Conservation (phyloP, 2,329 filamentous ascomycete species). For the Apiospora koreana region DNA sequence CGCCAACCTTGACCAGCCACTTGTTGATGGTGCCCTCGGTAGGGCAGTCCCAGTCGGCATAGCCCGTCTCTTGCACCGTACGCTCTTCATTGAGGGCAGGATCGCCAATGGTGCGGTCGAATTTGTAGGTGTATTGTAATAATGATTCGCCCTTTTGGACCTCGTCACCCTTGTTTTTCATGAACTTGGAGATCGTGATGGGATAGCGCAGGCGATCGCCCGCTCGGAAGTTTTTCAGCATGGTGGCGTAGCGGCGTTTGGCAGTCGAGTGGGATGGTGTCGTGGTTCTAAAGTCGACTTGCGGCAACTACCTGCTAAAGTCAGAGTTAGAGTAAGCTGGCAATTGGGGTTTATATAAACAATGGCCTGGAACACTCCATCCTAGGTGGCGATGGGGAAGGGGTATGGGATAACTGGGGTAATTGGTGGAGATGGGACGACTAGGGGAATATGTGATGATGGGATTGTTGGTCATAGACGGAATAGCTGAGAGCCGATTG, state of each 20-base stretch:
- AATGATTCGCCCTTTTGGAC: slow-evolving; percentile 77
- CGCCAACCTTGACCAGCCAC: slow-evolving; percentile 74
- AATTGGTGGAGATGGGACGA: not conserved
- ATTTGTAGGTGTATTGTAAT: slow-evolving; percentile 86
- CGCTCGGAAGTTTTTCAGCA: slow-evolving; percentile 48
- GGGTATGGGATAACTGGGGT: not conserved
- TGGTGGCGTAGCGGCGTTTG: not conserved
- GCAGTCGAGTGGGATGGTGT: not conserved
- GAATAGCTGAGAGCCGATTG: not conserved
- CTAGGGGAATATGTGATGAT: no score
- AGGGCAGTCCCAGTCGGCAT: slow-evolving; percentile 78
- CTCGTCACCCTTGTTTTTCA: slow-evolving; percentile 73
- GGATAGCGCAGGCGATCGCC: slow-evolving; percentile 80
- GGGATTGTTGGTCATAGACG: not conserved
- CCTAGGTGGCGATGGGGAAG: not conserved
- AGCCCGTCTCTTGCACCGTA: slow-evolving; percentile 68
- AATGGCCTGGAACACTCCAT: not conserved
- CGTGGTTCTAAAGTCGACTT: not conserved
- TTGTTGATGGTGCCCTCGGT: slow-evolving; percentile 75
- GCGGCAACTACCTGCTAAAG: not conserved
- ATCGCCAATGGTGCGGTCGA: slow-evolving; percentile 75
- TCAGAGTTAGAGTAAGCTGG: not conserved
- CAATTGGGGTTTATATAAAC: not conserved
- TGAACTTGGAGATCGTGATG: slow-evolving; percentile 84
- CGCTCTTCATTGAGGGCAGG: slow-evolving; percentile 59